phyloP scores from a whole-genome alignment of 306 rosid genomes.

The Astragalus membranaceus region DNA sequence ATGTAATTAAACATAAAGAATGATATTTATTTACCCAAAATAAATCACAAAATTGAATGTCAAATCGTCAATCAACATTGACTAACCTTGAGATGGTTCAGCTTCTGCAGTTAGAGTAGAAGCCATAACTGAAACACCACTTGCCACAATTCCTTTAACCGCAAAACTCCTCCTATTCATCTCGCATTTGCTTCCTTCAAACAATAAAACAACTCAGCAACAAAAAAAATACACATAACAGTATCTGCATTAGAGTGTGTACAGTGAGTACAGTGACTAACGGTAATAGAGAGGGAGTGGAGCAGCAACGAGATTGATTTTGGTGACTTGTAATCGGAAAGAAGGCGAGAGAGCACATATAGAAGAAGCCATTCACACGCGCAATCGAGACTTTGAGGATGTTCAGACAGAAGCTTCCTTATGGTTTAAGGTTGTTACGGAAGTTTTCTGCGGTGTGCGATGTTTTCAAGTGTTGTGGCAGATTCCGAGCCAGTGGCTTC shows the following conservation, averaged over 20 bases:
- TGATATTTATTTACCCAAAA: not conserved
- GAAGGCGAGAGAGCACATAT: slow-evolving; percentile 35
- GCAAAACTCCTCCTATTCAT: slow-evolving; percentile 58
- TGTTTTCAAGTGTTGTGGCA: slow-evolving; percentile 39
- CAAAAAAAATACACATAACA: not conserved
- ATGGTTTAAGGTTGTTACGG: not conserved
- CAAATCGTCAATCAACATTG: not conserved
- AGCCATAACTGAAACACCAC: slow-evolving; percentile 60
- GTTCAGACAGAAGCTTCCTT: not conserved
- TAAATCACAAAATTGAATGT: not conserved
- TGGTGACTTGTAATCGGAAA: slow-evolving; percentile 31
- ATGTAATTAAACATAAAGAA: not conserved
- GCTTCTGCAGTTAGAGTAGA: slow-evolving; percentile 47
- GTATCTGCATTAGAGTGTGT: not conserved
- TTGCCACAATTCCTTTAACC: slow-evolving; percentile 63
- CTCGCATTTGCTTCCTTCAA: slow-evolving; percentile 76
- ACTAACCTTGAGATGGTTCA: slow-evolving; percentile 47
- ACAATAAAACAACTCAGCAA: slow-evolving; percentile 7
- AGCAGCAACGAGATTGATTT: slow-evolving; percentile 24
- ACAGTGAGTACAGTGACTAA: slow-evolving; percentile 11
- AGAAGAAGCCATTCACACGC: slow-evolving; percentile 50
- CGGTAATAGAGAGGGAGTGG: slow-evolving; percentile 45
- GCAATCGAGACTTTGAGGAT: not conserved
- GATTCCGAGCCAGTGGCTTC: slow-evolving; percentile 28
- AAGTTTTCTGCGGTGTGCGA: slow-evolving; percentile 35